These are phyloP conservation scores for Cicer judaicum DNA, from an alignment of 306 rosid genomes.

Conservation along the genomic window DNA sequence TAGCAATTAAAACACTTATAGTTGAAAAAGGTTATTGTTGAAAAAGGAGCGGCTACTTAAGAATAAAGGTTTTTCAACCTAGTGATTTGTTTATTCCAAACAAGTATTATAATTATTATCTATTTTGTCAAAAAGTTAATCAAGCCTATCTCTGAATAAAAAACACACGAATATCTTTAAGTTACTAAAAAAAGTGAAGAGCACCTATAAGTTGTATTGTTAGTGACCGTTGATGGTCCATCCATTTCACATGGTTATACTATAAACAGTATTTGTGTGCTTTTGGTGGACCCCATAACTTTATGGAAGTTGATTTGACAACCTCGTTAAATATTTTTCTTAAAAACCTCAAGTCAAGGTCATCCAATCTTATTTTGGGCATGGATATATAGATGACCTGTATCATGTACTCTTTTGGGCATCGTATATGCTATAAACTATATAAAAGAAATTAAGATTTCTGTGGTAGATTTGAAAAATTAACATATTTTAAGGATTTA, in stretches of 20 bases:
- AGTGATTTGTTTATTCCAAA: background rate
- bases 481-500: no score
- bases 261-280: slow-evolving; percentile 5
- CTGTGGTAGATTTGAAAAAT: no score
- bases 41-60: background rate
- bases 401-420: no score
- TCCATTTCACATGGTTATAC: background rate
- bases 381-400: background rate
- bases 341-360: background rate
- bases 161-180: background rate
- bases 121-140: slow-evolving; percentile 1
- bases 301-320: background rate
- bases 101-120: background rate
- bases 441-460: no score
- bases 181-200: background rate
- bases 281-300: slow-evolving; percentile 20
- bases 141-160: background rate
- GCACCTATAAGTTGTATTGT: background rate
- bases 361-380: background rate
- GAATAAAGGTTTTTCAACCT: background rate
- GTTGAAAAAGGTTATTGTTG: background rate
- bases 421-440: no score
- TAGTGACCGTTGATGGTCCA: background rate
- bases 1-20: background rate
- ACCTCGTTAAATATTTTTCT: background rate